These are phyloP conservation scores for Alternaria sp. DNA, from an alignment of 2,329 filamentous ascomycete species.

Conservation along the genomic window DNA sequence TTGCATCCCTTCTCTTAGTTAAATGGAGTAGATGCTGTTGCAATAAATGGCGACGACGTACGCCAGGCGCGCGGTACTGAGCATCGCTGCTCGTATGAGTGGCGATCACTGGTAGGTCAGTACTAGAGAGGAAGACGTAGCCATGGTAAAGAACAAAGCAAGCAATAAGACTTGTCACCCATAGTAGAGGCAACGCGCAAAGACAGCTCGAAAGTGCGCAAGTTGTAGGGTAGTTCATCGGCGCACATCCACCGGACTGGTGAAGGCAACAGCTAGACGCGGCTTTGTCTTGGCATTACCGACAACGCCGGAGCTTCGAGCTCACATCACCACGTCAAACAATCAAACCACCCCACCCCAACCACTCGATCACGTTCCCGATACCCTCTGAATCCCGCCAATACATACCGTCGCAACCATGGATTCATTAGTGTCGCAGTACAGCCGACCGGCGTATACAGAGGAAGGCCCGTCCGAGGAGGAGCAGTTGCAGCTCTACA, in stretches of 20 bases:
- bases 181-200: background rate
- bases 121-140: background rate
- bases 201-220: background rate
- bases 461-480: conserved; percentile 76
- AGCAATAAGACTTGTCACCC: fast-evolving
- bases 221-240: background rate
- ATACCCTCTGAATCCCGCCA: conserved; percentile 4
- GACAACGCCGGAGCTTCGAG: conserved; percentile 17
- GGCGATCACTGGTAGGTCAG: background rate
- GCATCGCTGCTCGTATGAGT: background rate
- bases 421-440: conserved; percentile 92
- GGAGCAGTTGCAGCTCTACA: conserved; percentile 71
- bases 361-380: conserved; percentile 8
- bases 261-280: conserved; percentile 18
- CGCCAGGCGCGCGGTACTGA: background rate
- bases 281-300: conserved; percentile 17
- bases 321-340: conserved; percentile 28
- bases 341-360: conserved; percentile 19
- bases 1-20: background rate
- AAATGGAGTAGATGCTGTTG: background rate
- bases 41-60: background rate
- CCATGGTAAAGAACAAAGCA: background rate
- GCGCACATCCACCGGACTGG: background rate
- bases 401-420: conserved; percentile 57
- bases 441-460: conserved; percentile 78